Conservation (phyloP, 768 basidiomycete genomes). For the Calocybe cyanea region DNA sequence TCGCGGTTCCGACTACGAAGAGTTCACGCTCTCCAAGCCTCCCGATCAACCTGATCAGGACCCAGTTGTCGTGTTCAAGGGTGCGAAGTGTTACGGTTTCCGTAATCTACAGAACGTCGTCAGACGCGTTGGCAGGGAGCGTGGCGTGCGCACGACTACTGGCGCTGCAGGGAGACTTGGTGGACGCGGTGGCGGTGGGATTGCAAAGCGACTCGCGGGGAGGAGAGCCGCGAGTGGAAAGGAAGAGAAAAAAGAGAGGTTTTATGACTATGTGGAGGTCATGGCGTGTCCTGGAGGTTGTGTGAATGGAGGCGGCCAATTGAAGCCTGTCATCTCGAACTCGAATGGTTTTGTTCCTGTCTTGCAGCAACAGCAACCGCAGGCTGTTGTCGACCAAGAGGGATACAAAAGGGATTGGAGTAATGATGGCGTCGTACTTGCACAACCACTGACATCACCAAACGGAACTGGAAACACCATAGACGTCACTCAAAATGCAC, state of each 20-base stretch:
- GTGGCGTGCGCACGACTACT: constrained; percentile 66
- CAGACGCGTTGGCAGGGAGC: constrained; percentile 84
- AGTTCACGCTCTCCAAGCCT: constrained; percentile 48
- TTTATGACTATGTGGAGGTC: constrained; percentile 92
- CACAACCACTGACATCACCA: constrained; percentile 2
- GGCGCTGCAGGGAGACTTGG: constrained; percentile 58
- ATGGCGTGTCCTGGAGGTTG: constrained; percentile 99
- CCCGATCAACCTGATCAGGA: constrained; percentile 28
- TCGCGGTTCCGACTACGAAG: constrained; percentile 77
- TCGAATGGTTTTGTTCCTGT: background rate
- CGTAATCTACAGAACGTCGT: constrained; percentile 97
- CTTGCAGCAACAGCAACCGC: background rate
- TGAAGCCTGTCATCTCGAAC: constrained; percentile 34
- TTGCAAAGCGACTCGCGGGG: constrained; percentile 24
- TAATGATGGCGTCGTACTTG: constrained; percentile 43
- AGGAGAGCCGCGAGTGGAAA: constrained; percentile 29
- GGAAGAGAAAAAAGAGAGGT: constrained; percentile 35
- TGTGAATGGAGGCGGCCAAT: constrained; percentile 95
- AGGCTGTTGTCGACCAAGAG: constrained; percentile 48
- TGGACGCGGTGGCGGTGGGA: constrained; percentile 16
- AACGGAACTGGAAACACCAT: constrained; percentile 4
- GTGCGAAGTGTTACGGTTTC: constrained; percentile 96
- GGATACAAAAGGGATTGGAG: constrained; percentile 64
- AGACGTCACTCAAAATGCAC: constrained; percentile 39
- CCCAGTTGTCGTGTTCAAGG: constrained; percentile 76